phyloP scores from a whole-genome alignment of 495 filamentous ascomycete genomes.

The Lepidopterella palustris region DNA sequence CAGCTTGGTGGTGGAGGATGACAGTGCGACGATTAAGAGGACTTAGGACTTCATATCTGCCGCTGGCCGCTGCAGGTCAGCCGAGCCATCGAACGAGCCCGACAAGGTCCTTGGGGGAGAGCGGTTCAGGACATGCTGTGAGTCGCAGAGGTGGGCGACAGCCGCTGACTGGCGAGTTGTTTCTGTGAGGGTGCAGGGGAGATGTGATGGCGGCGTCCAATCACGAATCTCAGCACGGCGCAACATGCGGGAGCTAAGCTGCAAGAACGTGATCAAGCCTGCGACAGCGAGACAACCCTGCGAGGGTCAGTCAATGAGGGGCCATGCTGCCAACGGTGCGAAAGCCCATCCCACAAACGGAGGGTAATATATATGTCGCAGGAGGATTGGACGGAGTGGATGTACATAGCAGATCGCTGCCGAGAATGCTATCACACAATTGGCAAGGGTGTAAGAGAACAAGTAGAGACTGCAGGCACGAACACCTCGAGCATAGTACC shows the following conservation, averaged over 20 bases:
- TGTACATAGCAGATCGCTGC: too few relatives aligned
- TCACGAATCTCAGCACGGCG: neutral
- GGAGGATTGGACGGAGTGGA: neutral
- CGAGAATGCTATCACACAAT: too few relatives aligned
- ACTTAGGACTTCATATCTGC: constrained; percentile 1
- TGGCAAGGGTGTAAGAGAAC: too few relatives aligned
- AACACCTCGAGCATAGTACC: too few relatives aligned
- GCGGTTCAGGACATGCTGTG: neutral
- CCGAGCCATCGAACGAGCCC: constrained; percentile 7
- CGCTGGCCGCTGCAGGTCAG: constrained; percentile 6
- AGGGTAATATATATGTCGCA: neutral
- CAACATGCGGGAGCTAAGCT: constrained; percentile 6
- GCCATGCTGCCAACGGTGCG: neutral
- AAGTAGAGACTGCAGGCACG: too few relatives aligned
- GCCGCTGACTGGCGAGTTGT: neutral
- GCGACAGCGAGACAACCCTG: neutral
- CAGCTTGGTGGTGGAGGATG: neutral
- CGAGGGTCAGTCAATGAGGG: neutral
- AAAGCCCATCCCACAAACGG: neutral
- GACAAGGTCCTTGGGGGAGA: neutral
- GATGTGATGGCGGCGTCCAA: constrained; percentile 1
- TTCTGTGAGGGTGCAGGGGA: neutral
- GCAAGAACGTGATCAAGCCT: neutral
- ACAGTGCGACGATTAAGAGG: neutral
- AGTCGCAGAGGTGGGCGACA: constrained; percentile 4